Evolutionary conservation across 345 rosid genomes (phyloP), one percentile per base, ranked within the genome.

Genomic region (Populus nigra): DNA sequence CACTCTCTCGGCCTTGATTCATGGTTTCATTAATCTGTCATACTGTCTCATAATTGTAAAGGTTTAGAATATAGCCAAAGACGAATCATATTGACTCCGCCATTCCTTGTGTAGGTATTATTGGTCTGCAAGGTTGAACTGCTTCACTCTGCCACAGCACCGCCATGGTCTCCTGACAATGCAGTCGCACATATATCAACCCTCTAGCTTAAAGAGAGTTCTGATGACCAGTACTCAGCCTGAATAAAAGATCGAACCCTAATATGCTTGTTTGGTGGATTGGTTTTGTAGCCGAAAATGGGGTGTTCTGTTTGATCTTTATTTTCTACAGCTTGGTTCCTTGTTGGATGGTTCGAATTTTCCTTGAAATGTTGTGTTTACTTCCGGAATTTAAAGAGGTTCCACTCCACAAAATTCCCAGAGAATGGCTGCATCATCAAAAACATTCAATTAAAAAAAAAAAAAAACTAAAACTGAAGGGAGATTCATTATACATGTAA

Each of bases 71-170:
- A 57, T n/a, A n/a, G 45, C 13, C 13, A 41, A 41, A 41, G 12
- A 22, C 17, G 10, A 69, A 22, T 5, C 31, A 41, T 11, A 47
- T 7, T 41, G n/a, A 8, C 29, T 50, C 55, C 38, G 36, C 13
- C 50, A 17, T 22, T 75, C 29, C 43, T 8, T 63, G 13, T 78
- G 80, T 83, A 89, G 94, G 94, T 61, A 31, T 90, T 23, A 86
- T 90, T 8, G 92, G 92, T 53, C 80, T 90, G 53, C 93, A 90
- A 80, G 93, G 87, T 17, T 90, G 72, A 78, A 68, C 33, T n/a
- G 61, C 69, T 7, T 59, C 71, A 3, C 47, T 1, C 8, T 10
- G 0, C 47, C 15, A 43, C 47, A 3, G 47, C 62, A 49, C 35
- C 62, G 27, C 65, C 16, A 22, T 59, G 77, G 59, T 53, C 20